Evolutionary conservation across 2,329 filamentous ascomycete species (phyloP).

Genomic region (Fusarium newnesense): DNA sequence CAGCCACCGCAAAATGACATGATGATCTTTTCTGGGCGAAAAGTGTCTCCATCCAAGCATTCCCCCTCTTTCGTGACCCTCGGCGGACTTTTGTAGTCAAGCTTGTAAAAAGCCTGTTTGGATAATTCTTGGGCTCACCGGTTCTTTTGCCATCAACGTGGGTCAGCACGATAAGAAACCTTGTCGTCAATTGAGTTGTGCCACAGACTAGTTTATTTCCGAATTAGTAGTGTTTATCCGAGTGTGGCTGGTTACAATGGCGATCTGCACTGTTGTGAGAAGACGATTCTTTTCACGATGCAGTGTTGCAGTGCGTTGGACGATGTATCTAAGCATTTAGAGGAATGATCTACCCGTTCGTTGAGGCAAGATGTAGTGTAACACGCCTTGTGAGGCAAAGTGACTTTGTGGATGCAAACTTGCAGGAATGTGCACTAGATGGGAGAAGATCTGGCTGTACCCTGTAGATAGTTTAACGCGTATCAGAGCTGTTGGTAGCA

Average conservation of each 20-base stretch:
- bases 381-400: constrained; percentile 20
- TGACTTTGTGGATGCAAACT: background rate
- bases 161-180: constrained; percentile 24
- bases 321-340: background rate
- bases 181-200: constrained; percentile 17
- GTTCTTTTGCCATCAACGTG: constrained; percentile 15
- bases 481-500: rapidly evolving
- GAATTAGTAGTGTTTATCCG: background rate
- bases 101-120: background rate
- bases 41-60: constrained; percentile 1
- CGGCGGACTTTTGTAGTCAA: background rate
- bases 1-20: constrained; percentile 10
- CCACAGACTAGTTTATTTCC: constrained; percentile 3
- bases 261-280: constrained; percentile 3
- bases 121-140: background rate
- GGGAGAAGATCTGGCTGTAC: background rate
- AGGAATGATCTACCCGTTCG: constrained; percentile 21
- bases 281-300: background rate
- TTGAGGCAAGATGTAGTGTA: constrained; percentile 1
- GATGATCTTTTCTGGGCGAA: constrained; percentile 2
- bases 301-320: constrained; percentile 13
- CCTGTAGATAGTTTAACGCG: background rate
- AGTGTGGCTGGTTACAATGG: background rate
- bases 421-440: background rate
- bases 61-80: constrained; percentile 3